Conservation (phyloP, 345 rosid genomes). For the Sisymbrium altissimum region DNA sequence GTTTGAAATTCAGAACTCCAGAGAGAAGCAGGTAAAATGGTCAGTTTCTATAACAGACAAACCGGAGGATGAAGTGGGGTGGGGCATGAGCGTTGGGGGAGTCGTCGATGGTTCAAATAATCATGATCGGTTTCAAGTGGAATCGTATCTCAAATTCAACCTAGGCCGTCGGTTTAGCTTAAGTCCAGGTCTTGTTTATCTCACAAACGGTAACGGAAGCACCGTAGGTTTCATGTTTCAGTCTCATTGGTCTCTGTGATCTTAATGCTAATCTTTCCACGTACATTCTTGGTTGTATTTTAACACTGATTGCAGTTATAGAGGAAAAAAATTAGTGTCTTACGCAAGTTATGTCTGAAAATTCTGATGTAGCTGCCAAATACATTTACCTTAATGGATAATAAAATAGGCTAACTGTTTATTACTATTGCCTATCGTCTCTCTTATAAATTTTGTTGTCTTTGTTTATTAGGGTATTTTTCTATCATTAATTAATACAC, state of each 20-base stretch:
- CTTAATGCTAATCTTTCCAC: not conserved
- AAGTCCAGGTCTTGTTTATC: conserved; percentile 70
- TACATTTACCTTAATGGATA: not conserved
- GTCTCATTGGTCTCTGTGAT: conserved; percentile 78
- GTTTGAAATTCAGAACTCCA: conserved; percentile 62
- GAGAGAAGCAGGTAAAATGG: conserved; percentile 52
- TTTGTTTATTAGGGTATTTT: too few relatives aligned
- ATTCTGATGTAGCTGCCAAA: not conserved
- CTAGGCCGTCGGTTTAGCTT: conserved; percentile 47
- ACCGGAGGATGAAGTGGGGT: conserved; percentile 65
- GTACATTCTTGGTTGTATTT: conserved; percentile 5
- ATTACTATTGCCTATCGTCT: not conserved
- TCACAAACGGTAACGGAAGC: conserved; percentile 44
- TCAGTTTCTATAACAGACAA: conserved; percentile 53
- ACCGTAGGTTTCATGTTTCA: conserved; percentile 60
- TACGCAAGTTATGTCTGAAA: not conserved
- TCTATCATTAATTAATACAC: too few relatives aligned
- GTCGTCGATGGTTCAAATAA: conserved; percentile 38
- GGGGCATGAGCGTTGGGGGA: conserved; percentile 73
- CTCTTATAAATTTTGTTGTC: not conserved
- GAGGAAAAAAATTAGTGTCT: not conserved
- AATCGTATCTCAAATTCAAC: conserved; percentile 57
- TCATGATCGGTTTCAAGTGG: conserved; percentile 54
- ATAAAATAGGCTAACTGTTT: not conserved
- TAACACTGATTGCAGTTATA: not conserved